Conservation (phyloP, 305 asterid genomes). For the Fraxinus albicans region DNA sequence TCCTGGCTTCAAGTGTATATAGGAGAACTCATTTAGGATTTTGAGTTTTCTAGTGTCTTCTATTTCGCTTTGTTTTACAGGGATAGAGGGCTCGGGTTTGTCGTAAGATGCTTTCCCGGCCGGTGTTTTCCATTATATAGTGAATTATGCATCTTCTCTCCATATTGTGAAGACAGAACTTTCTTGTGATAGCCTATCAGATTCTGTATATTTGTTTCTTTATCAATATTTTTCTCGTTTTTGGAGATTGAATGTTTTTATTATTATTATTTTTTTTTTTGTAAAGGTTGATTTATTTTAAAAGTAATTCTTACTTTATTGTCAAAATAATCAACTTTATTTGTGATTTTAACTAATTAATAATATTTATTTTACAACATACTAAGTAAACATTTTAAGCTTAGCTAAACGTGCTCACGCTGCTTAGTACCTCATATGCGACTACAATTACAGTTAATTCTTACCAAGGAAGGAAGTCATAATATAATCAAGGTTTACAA, state of each 20-base stretch:
- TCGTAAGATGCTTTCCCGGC: background rate
- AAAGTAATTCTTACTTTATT: background rate
- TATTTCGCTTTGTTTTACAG: background rate
- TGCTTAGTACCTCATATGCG: background rate
- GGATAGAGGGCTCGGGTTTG: background rate
- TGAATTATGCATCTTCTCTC: background rate
- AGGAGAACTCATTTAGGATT: background rate
- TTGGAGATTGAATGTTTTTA: background rate
- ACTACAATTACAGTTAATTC: no score
- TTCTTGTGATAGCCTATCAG: background rate
- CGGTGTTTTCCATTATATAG: background rate
- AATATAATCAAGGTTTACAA: background rate
- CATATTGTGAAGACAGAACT: background rate
- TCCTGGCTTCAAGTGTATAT: constrained; percentile 1
- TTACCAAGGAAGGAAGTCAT: background rate
- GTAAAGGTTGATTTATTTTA: background rate
- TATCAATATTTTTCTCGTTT: background rate
- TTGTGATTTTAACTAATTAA: no score
- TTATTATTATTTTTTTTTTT: no score
- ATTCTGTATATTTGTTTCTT: background rate
- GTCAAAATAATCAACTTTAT: background rate
- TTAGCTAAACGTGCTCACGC: background rate
- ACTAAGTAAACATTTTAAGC: background rate
- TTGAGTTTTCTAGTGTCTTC: background rate
- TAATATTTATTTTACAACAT: no score